Evolutionary conservation across 1,284 basidiomycete genomes (phyloP).

Genomic region (Omphalotus olearius): DNA sequence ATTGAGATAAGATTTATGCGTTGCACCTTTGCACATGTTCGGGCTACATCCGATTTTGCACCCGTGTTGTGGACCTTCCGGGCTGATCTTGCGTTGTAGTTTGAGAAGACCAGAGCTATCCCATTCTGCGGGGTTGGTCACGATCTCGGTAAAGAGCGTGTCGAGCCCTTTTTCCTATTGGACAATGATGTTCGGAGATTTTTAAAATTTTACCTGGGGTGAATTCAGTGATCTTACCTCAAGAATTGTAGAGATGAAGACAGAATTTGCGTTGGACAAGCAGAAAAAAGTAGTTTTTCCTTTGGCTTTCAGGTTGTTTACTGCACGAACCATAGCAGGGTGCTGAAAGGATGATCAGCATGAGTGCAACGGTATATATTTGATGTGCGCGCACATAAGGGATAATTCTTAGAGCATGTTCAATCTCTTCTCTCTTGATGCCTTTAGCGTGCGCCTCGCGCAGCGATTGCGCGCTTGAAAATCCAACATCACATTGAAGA

Average conservation of each 20-base stretch:
- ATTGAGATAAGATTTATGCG: not conserved
- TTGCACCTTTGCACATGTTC: constrained; percentile 96
- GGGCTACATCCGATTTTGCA: constrained; percentile 89
- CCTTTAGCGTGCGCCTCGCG: constrained; percentile 68
- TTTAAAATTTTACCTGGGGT: too few species aligned
- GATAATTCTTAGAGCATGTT: constrained; percentile 72
- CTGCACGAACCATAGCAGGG: constrained; percentile 92
- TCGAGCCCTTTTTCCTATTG: constrained; percentile 69
- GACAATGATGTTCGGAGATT: not conserved
- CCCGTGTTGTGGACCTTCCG: constrained; percentile 73
- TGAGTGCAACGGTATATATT: constrained; percentile 5
- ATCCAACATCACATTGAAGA: constrained; percentile 5
- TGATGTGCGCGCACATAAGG: constrained; percentile 69
- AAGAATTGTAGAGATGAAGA: constrained; percentile 90
- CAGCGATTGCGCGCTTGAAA: constrained; percentile 66
- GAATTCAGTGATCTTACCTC: constrained; percentile 42
- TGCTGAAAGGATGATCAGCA: constrained; percentile 58
- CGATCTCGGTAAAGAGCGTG: constrained; percentile 77
- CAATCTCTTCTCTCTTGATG: constrained; percentile 71
- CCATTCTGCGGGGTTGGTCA: constrained; percentile 94
- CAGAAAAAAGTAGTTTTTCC: constrained; percentile 81
- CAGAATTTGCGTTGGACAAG: constrained; percentile 90
- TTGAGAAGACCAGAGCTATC: constrained; percentile 70
- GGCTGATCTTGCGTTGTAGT: constrained; percentile 74
- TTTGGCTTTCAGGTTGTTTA: constrained; percentile 68